Evolutionary conservation across 2,329 filamentous ascomycete species (phyloP), one percentile per base, ranked within the genome.

Genomic region (Periconia digitata): DNA sequence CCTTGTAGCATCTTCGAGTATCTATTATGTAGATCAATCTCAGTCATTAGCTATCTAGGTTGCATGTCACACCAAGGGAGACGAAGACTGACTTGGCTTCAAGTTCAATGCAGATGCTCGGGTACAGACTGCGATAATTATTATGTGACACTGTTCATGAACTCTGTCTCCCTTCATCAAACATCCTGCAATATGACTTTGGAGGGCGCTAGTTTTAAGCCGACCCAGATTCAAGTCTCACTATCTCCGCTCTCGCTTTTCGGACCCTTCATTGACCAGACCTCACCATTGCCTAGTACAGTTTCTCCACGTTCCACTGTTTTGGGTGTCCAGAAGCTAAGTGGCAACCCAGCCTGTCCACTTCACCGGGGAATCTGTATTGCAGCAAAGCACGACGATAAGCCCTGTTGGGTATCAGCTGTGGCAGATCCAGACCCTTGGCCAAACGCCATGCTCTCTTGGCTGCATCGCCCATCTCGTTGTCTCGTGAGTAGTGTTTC

Each of bases 371-470:
- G n/a, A n/a, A n/a, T n/a, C n/a, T n/a, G n/a, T n/a, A 32, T 4
- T 3, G 27, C 27, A 5, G 27, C 27, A 10, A 4, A 10, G 10
- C 4, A 12, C 27, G n/a, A 10, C 3, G 3, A 12, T 15, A 10
- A 13, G n/a, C n/a, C 3, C 27, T 15, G 27, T 54, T 56, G 58
- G 48, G 55, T 58, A 56, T 52, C 50, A 63, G 49, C 54, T 49
- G 58, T 66, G 63, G 64, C 64, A 60, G 63, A 58, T 66, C 66
- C 57, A 69, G 66, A 62, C 64, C 58, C 44, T 49, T 12, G 44
- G 61, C 64, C 60, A 67, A 66, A 29, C 41, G 44, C 57, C 45
- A 54, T 51, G 40, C 39, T 49, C 42, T 29, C 63, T 69, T 64
- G 62, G 63, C 64, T 61, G 52, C 58, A 54, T 55, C 41, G 16